Evolutionary conservation across 768 basidiomycete species (phyloP).

Genomic region (Serpula lacrymans): DNA sequence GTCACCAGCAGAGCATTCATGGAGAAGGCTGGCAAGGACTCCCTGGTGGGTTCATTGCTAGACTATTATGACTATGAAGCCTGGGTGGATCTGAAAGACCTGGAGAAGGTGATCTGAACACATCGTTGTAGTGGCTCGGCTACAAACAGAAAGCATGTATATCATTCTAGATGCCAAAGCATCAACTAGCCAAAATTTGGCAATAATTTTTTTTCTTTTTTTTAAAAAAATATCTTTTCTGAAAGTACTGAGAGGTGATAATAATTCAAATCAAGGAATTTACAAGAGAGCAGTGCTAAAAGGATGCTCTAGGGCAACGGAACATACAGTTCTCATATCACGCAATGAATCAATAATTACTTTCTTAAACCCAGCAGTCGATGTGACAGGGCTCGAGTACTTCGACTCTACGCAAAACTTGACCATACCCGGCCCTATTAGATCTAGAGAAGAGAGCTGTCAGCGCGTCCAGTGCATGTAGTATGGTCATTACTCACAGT

Average conservation of each 20-base stretch:
- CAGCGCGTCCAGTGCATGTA: not conserved
- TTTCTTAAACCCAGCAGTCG: constrained; percentile 64
- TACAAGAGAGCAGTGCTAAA: not conserved
- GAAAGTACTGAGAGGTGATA: too few species aligned
- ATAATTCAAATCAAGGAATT: too few species aligned
- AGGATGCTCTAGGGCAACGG: not conserved
- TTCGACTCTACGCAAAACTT: constrained; percentile 97
- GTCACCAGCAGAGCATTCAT: constrained; percentile 62
- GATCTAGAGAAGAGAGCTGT: constrained; percentile 49
- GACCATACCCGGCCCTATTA: constrained; percentile 71
- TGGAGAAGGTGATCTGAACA: constrained; percentile 23
- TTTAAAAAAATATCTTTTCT: too few species aligned
- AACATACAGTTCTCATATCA: constrained; percentile 67
- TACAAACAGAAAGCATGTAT: too few species aligned
- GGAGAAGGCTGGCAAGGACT: constrained; percentile 43
- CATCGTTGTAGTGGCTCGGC: too few species aligned
- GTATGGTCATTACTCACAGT: constrained; percentile 54
- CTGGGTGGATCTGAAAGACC: constrained; percentile 34
- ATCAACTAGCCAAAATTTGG: too few species aligned
- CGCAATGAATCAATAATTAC: constrained; percentile 58
- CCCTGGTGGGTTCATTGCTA: constrained; percentile 41
- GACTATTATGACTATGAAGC: constrained; percentile 27
- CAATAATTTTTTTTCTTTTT: too few species aligned
- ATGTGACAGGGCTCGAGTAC: constrained; percentile 61
- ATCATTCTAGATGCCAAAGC: too few species aligned